A percentile compares a stretch with the other conserved stretches of the same genome.
These are phyloP conservation scores for Podaxis mareebaensis DNA, from an alignment of 768 basidiomycete species.

Conservation along the genomic window DNA sequence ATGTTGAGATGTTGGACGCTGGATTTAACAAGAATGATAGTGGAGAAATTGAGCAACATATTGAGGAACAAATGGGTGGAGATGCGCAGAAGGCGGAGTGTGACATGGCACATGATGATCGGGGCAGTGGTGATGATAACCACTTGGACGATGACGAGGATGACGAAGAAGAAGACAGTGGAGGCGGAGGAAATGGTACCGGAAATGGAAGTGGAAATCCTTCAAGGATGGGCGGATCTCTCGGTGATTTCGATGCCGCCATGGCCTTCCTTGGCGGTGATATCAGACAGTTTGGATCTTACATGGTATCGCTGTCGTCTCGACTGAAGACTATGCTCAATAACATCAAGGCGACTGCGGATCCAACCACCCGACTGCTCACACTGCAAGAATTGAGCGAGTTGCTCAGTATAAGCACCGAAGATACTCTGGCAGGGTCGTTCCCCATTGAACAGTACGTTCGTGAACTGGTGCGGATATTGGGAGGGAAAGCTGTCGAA, in stretches of 20 bases:
- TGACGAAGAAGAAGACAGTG: constrained; percentile 48
- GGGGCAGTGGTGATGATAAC: constrained; percentile 36
- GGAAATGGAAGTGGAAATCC: constrained; percentile 38
- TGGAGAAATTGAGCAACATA: constrained; percentile 46
- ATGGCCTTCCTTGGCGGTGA: constrained; percentile 81
- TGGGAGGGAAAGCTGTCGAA: constrained; percentile 76
- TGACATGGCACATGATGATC: constrained; percentile 21
- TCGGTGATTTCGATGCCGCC: constrained; percentile 64
- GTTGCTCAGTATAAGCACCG: constrained; percentile 92
- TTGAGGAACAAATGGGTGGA: constrained; percentile 41
- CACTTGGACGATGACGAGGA: constrained; percentile 46
- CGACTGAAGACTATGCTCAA: constrained; percentile 89
- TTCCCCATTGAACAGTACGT: constrained; percentile 94
- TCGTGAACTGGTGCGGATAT: constrained; percentile 86
- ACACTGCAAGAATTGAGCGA: constrained; percentile 96
- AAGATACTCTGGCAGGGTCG: constrained; percentile 95
- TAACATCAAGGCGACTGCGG: constrained; percentile 84
- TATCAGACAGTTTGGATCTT: constrained; percentile 87
- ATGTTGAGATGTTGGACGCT: constrained; percentile 75
- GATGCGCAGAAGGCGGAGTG: constrained; percentile 31
- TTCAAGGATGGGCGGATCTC: constrained; percentile 41
- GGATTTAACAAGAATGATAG: constrained; percentile 49
- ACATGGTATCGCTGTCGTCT: constrained; percentile 85
- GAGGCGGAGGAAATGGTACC: constrained; percentile 39
- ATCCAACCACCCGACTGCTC: constrained; percentile 81